Evolutionary conservation across 2,329 filamentous ascomycete species (phyloP), one percentile per base, ranked within the genome.

Genomic region (Elsinoe ampelina): DNA sequence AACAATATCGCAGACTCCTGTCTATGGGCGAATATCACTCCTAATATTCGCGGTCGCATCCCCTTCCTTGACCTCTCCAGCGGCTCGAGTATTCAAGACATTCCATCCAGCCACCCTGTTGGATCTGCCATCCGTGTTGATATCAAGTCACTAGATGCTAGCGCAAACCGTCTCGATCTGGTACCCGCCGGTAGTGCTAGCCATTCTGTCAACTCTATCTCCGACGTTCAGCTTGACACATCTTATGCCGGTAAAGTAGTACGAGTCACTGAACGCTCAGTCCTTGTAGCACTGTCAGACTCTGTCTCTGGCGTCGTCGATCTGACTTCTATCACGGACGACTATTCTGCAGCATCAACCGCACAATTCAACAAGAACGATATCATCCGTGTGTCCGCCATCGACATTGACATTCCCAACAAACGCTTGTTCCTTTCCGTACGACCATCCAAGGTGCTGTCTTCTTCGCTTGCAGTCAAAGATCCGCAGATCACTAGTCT

Each of bases 21-120:
- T 66, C 77, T 95, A 19, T 97, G 93, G 92, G 86, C 95, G 45
- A 96, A 90, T 66, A 73, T 98, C 19, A 89, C 91, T 1, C 90
- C 93, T 5, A 89, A 86, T 54, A 84, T 98, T 13, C 85, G 91
- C 58, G 93, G 93, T 57, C 83, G 90, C 52, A 82, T 98, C 57
- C 83, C 83, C 55, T 80, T 86, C 60, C 83, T 93, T 69, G 91
- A 97, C 66, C 82, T 93, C 7, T 90, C 89, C 0, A 88, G 95
- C 64, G 90, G 97, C 68, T 87, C 89, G 6, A 78, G 87, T 56
- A 75, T 95, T 35, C 81, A 85, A 32, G 82, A 95, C 64, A 73
- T 96, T 2, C 79, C 83, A 48, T 79, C 81, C 61, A 87, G 89
- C 70, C 97, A 95, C 70, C 92, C 93, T 0, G 71, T 95, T 38